Evolutionary conservation across 495 filamentous ascomycete genomes (phyloP), one percentile per base, ranked within the genome.

Genomic region (Pyrenula massariospora): DNA sequence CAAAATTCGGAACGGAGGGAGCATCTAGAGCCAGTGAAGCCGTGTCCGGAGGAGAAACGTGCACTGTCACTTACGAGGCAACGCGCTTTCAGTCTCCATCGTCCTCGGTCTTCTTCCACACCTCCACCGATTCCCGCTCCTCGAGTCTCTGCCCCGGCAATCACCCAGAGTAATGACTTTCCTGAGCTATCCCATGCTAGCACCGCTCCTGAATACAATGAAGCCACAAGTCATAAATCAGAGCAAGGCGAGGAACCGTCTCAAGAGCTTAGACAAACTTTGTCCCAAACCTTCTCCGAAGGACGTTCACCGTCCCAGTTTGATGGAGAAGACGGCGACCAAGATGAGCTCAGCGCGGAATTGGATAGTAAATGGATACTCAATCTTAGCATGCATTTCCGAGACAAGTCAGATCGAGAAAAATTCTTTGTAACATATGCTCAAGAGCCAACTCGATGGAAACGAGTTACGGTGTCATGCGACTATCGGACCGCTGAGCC

Each of bases 381-480:
- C 59, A 98, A 98, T 63, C 77, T 98, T 56, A 96, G 91, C 71
- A 97, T 98, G 93, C 90, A 95, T 72, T 97, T 96, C 66, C 85
- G 92, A 53, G 93, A 98, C 70, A 85, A 87, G 59, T 95, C 93
- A 11, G 89, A 87, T 55, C 83, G 94, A 47, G 93, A 97, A 70
- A 97, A 98, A 69, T 97, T 98, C 74, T 98, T 98, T 70, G 85
- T 98, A 56, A 97, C 93, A 10, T 97, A 88, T 68, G 88, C 90
- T 52, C 85, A 93, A 65, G 81, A 81, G 31, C 78, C 83, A 20
- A 87, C 82, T 53, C 77, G 80, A 57, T 95, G 93, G 87, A 82
- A 88, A 56, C 79, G 93, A 53, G 84, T 98, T 52, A 96, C 94
- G 11, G 82, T 98, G 36, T 96, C 94, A 8, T 84, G 91, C 59